phyloP scores from a whole-genome alignment of 2,329 filamentous ascomycete species.

The Aspergillus brasiliensis region DNA sequence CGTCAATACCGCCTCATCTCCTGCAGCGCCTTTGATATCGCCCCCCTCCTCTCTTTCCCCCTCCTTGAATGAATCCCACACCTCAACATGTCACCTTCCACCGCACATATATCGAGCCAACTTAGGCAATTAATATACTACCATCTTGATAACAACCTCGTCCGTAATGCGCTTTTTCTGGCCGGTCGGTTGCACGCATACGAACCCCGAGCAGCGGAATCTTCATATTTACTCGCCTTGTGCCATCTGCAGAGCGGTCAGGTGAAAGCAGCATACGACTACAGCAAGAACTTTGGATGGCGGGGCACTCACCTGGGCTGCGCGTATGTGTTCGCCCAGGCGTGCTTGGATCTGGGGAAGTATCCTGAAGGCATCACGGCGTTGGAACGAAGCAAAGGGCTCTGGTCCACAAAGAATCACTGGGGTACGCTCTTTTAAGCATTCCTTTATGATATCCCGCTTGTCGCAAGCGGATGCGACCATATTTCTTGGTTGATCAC shows the following conservation, averaged over 20 bases:
- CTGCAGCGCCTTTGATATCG: neutral
- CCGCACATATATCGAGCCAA: constrained; percentile 59
- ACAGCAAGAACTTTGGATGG: constrained; percentile 69
- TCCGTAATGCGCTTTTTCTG: constrained; percentile 91
- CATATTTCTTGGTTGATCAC: neutral
- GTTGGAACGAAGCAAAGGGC: constrained; percentile 75
- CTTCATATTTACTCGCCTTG: constrained; percentile 78
- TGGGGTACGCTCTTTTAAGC: constrained; percentile 63
- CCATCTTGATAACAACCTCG: constrained; percentile 83
- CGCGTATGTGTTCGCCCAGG: constrained; percentile 87
- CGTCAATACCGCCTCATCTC: constrained; percentile 7
- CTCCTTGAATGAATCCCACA: neutral
- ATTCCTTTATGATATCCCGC: neutral
- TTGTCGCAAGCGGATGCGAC: neutral
- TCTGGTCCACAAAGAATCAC: constrained; percentile 74
- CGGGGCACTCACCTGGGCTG: constrained; percentile 80
- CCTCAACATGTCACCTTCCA: constrained; percentile 56
- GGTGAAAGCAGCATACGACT: constrained; percentile 81
- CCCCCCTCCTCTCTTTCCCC: neutral
- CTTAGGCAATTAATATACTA: constrained; percentile 69
- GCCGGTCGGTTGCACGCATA: constrained; percentile 83
- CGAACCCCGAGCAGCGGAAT: constrained; percentile 78
- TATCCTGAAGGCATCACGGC: constrained; percentile 80
- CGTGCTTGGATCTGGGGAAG: constrained; percentile 76
- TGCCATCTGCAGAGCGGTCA: constrained; percentile 83